phyloP scores from a whole-genome alignment of 257 asterid genomes.

The Solanum ahanhuiri region DNA sequence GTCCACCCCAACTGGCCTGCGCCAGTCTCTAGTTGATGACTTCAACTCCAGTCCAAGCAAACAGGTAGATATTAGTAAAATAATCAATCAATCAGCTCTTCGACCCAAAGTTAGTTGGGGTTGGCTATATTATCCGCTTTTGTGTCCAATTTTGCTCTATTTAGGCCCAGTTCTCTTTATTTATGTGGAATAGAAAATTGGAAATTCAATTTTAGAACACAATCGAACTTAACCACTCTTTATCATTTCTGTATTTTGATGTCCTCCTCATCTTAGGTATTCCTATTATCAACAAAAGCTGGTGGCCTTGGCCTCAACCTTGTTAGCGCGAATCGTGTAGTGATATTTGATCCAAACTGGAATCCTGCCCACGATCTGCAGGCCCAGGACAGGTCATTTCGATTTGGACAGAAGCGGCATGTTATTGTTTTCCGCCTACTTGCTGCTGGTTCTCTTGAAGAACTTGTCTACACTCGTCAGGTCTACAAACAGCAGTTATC shows the following conservation, averaged over 20 bases:
- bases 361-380: slow-evolving; percentile 97
- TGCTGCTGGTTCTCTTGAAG: slow-evolving; percentile 96
- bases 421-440: slow-evolving; percentile 90
- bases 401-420: slow-evolving; percentile 84
- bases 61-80: slow-evolving; percentile 43
- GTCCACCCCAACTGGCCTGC: slow-evolving; percentile 70
- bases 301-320: slow-evolving; percentile 98
- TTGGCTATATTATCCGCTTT: background rate
- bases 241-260: background rate
- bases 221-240: background rate
- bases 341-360: slow-evolving; percentile 96
- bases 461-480: slow-evolving; percentile 84
- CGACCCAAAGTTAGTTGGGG: background rate
- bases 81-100: background rate
- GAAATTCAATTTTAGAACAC: background rate
- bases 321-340: slow-evolving; percentile 88
- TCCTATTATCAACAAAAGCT: slow-evolving; percentile 91
- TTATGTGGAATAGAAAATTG: background rate
- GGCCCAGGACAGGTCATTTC: slow-evolving; percentile 95
- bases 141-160: background rate
- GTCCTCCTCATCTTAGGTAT: slow-evolving; percentile 41
- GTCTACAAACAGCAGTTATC: slow-evolving; percentile 91
- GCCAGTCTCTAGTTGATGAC: slow-evolving; percentile 86
- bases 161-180: background rate
- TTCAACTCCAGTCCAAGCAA: slow-evolving; percentile 95